These are phyloP conservation scores for Triticum dicoccoides DNA, from an alignment of 176 grass and related monocot genomes.

Conservation along the genomic window DNA sequence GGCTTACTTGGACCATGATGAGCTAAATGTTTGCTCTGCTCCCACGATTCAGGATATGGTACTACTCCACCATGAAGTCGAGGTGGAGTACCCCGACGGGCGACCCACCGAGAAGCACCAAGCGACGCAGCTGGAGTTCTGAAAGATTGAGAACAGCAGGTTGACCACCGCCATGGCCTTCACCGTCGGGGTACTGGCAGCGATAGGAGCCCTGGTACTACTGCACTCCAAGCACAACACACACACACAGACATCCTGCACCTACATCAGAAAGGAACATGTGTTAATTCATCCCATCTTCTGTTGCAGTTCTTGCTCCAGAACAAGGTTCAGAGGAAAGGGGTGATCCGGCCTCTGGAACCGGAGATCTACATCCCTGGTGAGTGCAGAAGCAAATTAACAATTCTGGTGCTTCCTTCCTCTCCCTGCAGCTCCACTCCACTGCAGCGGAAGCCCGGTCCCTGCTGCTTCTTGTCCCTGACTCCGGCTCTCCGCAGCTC, in stretches of 20 bases:
- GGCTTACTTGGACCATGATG: neutral
- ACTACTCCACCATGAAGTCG: conserved; percentile 81
- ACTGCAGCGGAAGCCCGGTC: no score
- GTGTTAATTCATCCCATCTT: conserved; percentile 14
- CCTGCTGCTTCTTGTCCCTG: no score
- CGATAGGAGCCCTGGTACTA: conserved; percentile 83
- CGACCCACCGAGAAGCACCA: conserved; percentile 64
- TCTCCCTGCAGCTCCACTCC: no score
- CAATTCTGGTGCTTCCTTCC: neutral
- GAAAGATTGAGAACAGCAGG: conserved; percentile 60
- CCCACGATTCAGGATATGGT: conserved; percentile 83
- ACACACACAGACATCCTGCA: neutral
- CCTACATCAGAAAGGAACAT: neutral
- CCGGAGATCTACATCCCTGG: conserved; percentile 86
- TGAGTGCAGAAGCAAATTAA: conserved; percentile 30
- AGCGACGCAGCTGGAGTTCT: conserved; percentile 77
- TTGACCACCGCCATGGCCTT: conserved; percentile 80
- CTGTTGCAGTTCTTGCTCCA: conserved; percentile 71
- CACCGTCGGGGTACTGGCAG: conserved; percentile 79
- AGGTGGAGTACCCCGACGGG: conserved; percentile 65
- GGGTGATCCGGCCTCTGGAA: conserved; percentile 78
- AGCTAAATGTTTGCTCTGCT: neutral
- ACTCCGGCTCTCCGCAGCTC: no score
- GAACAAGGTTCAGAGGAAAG: conserved; percentile 70
- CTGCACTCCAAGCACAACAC: neutral